Base-by-base conservation (phyloP, 164 flowering plant species). In the Akebia trifoliata region DNA sequence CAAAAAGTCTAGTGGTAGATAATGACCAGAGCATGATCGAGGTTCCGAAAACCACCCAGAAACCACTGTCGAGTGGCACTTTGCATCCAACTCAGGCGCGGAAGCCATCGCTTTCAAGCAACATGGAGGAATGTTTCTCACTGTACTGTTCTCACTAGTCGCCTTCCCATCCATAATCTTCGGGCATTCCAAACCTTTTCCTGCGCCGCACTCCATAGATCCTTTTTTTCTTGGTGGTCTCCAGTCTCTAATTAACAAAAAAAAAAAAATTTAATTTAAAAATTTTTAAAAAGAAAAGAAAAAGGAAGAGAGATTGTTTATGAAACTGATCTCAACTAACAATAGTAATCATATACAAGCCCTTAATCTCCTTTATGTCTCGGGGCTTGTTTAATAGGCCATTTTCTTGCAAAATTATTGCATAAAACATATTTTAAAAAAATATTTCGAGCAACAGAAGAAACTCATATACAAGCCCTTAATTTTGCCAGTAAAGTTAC, bases 41-140 rank as follows among this genome's bases (percentile, higher is more conserved):
- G 67, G 50, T 76, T 79, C 85, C 28, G 99, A 83, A 71, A 93
- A 93, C 99, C 99, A 93, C 72, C 99, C 99, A 63, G 99, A 87
- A 68, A 93, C 95, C 65, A 90, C 96, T 8, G 94, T 87, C 2
- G 94, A 74, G 56, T 89, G 95, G 70, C 94, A 89, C 60, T 76
- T 80, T 25, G 86, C 86, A 45, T 87, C 93, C 32, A 43, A 63
- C 72, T 85, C 95, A 32, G 91, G 86, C 21, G 53, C 67, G 1
- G 88, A 78, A 69, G 93, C 81, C 73, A 34, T 73, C n/a, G 97
- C 99, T 66, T 93, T 87, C 70, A 86, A 56, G 72, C 97, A 87
- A 79, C 97, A 90, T 62, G 87, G 64, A 52, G 96, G 97, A 51
- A 87, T 74, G 1, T 42, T 67, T 70, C 70, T 76, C 45, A 61